These are phyloP conservation scores for Aspergillus aculeatus DNA, from an alignment of 2,329 filamentous ascomycete genomes.

Conservation along the genomic window DNA sequence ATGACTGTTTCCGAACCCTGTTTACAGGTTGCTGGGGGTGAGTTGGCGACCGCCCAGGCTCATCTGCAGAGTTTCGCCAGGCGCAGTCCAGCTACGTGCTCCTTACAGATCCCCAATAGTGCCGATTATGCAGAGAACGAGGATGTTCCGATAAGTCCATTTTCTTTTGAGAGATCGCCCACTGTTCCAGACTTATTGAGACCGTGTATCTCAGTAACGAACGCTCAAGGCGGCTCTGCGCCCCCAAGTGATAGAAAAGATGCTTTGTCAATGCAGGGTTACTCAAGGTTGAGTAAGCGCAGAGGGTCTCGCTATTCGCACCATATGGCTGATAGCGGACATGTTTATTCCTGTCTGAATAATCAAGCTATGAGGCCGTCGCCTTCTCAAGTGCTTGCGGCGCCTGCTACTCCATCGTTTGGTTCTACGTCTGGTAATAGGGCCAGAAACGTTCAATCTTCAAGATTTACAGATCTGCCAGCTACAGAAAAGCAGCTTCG, in stretches of 20 bases:
- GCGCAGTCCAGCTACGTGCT: slow-evolving; percentile 1
- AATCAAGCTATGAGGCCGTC: slow-evolving; percentile 25
- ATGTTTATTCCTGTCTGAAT: slow-evolving; percentile 30
- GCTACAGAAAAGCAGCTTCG: slow-evolving; percentile 11
- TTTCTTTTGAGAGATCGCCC: slow-evolving; percentile 37
- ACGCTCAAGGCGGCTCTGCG: slow-evolving; percentile 19
- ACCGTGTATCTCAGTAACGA: slow-evolving; percentile 17
- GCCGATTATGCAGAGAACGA: slow-evolving; percentile 19
- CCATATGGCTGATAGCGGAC: slow-evolving; percentile 39
- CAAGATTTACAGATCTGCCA: neutral
- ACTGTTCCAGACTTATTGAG: slow-evolving; percentile 16
- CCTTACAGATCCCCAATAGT: slow-evolving; percentile 21
- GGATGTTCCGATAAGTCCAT: slow-evolving; percentile 32
- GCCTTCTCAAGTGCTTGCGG: slow-evolving; percentile 21
- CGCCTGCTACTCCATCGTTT: neutral
- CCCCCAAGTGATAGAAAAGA: slow-evolving; percentile 21
- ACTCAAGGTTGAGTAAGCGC: slow-evolving; percentile 11
- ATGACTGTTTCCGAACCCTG: neutral
- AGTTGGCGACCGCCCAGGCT: neutral
- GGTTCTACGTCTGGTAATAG: slow-evolving; percentile 21
- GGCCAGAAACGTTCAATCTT: slow-evolving; percentile 8
- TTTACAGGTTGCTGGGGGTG: neutral
- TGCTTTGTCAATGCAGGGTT: slow-evolving; percentile 10
- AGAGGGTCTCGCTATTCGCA: slow-evolving; percentile 25
- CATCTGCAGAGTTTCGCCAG: neutral